These are phyloP conservation scores for Penicillium sp. DNA, from an alignment of 2,329 filamentous ascomycete species.

Conservation along the genomic window DNA sequence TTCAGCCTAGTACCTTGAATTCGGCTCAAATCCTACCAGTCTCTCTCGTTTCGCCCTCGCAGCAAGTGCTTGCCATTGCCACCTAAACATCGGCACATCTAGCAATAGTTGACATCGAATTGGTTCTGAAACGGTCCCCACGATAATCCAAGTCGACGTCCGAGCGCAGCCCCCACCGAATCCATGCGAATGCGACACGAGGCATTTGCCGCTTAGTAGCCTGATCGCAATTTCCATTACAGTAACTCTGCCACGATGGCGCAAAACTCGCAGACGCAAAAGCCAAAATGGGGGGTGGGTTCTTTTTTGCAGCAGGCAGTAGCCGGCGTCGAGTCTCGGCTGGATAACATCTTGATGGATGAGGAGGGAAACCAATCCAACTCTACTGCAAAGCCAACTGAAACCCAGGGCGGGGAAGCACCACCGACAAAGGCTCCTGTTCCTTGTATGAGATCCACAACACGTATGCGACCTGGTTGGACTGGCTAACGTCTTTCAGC, in stretches of 20 bases:
- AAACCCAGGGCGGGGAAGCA: constrained; percentile 32
- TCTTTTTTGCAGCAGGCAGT: constrained; percentile 83
- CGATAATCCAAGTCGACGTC: constrained; percentile 6
- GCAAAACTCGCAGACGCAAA: constrained; percentile 41
- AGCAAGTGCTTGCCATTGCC: neutral
- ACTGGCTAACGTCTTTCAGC: constrained; percentile 36
- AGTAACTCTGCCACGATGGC: constrained; percentile 26
- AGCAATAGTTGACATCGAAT: neutral
- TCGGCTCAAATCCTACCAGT: constrained; percentile 2
- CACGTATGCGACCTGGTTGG: neutral
- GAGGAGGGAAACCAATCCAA: constrained; percentile 54
- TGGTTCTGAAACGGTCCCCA: neutral
- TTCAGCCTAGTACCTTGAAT: constrained; percentile 11
- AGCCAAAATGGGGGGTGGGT: constrained; percentile 65
- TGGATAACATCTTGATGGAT: constrained; percentile 88
- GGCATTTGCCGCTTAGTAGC: constrained; percentile 19
- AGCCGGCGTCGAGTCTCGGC: constrained; percentile 84
- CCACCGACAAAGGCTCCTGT: constrained; percentile 22
- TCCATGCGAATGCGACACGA: constrained; percentile 22
- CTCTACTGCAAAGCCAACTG: constrained; percentile 30
- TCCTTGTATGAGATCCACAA: constrained; percentile 27
- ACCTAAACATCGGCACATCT: neutral
- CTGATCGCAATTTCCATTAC: constrained; percentile 7
- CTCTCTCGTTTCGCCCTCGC: constrained; percentile 6
- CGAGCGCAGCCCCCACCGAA: constrained; percentile 18